These are phyloP conservation scores for Colletotrichum higginsianum DNA, from an alignment of 2,329 filamentous ascomycete genomes.

Conservation along the genomic window DNA sequence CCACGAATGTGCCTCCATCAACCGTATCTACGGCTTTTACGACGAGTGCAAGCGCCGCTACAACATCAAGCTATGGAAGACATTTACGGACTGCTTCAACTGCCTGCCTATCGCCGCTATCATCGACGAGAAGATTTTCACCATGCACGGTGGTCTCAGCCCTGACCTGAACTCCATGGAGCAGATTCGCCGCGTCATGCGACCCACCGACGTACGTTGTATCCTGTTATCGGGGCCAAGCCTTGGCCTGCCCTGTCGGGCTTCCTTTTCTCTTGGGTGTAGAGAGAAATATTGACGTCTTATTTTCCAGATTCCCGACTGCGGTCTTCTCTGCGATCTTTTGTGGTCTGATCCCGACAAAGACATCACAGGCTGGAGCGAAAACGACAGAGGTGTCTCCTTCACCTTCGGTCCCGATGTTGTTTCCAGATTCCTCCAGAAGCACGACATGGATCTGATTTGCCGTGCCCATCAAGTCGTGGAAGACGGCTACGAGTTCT, in stretches of 20 bases:
- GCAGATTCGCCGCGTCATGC: constrained; percentile 98
- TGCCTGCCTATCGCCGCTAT: constrained; percentile 98
- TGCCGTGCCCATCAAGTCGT: constrained; percentile 99
- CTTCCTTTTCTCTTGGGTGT: not conserved
- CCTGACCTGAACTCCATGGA: constrained; percentile 99
- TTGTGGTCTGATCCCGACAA: constrained; percentile 99
- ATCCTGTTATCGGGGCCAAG: constrained; percentile 37
- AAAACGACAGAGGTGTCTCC: constrained; percentile 98
- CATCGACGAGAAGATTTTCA: constrained; percentile 99
- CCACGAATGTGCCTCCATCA: constrained; percentile 99
- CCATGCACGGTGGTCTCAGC: constrained; percentile 98
- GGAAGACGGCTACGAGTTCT: constrained; percentile 99
- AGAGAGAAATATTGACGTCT: constrained; percentile 11
- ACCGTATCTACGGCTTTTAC: constrained; percentile 99
- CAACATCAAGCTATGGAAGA: constrained; percentile 99
- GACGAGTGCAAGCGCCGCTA: constrained; percentile 99
- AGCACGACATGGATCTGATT: constrained; percentile 99
- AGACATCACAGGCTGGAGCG: constrained; percentile 99
- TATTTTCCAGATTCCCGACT: constrained; percentile 89
- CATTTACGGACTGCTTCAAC: constrained; percentile 99
- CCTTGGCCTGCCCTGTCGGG: constrained; percentile 3
- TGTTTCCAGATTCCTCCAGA: constrained; percentile 96
- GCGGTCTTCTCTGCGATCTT: constrained; percentile 95
- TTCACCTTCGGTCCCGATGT: constrained; percentile 99
- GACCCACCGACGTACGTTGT: constrained; percentile 94